phyloP scores from a whole-genome alignment of 2,329 filamentous ascomycete genomes.

The Colletotrichum cereale region DNA sequence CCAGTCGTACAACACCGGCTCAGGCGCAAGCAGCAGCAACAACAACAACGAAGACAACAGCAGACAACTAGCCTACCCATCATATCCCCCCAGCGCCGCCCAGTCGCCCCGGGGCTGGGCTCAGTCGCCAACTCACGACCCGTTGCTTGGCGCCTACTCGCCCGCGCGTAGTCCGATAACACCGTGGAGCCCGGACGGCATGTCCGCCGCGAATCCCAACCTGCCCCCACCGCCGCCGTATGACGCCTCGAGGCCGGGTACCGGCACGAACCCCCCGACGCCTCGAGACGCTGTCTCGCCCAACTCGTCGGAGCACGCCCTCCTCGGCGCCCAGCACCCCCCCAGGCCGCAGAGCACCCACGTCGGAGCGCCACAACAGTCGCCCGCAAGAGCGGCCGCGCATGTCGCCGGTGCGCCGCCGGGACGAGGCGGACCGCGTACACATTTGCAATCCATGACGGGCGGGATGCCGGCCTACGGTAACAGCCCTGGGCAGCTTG shows the following conservation, averaged over 20 bases:
- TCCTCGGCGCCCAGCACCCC: slow-evolving; percentile 22
- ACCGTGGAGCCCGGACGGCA: slow-evolving; percentile 40
- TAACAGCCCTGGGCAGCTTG: slow-evolving; percentile 25
- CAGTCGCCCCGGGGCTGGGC: slow-evolving; percentile 11
- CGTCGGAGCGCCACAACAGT: slow-evolving; percentile 3
- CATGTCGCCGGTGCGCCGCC: neutral
- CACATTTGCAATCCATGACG: slow-evolving; percentile 36
- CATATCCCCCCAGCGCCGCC: slow-evolving; percentile 21
- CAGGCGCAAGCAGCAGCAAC: neutral
- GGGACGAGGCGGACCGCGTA: slow-evolving; percentile 4
- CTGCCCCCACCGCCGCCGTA: slow-evolving; percentile 42
- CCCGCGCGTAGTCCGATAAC: slow-evolving; percentile 16
- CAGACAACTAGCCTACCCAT: slow-evolving; percentile 6
- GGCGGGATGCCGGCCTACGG: slow-evolving; percentile 37
- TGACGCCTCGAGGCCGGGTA: slow-evolving; percentile 22
- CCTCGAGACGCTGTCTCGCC: slow-evolving; percentile 24
- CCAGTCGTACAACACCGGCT: slow-evolving; percentile 25
- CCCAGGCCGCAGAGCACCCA: slow-evolving; percentile 1
- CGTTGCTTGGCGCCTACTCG: slow-evolving; percentile 10
- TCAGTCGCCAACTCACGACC: slow-evolving; percentile 21
- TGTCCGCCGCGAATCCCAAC: slow-evolving; percentile 39
- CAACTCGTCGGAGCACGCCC: slow-evolving; percentile 22
- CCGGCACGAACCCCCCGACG: slow-evolving; percentile 19
- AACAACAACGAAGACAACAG: neutral
- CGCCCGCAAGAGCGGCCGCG: slow-evolving; percentile 23